These are phyloP conservation scores for Pseudocercospora macadamiae DNA, from an alignment of 2,329 filamentous ascomycete species.

Conservation along the genomic window DNA sequence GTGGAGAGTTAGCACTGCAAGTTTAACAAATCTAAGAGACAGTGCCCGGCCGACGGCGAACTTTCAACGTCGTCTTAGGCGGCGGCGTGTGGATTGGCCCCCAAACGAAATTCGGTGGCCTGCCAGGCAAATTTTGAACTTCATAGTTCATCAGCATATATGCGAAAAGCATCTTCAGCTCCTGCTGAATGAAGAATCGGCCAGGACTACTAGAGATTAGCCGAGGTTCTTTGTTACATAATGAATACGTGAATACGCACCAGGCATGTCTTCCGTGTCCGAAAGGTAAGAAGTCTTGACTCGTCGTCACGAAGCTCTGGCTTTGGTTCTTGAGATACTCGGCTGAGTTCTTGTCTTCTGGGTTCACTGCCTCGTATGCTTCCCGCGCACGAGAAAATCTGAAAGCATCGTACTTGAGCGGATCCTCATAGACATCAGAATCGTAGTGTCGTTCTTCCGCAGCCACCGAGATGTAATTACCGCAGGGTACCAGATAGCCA, in stretches of 20 bases:
- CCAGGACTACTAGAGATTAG: conserved; percentile 36
- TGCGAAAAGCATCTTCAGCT: conserved; percentile 40
- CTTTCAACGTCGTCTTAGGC: background rate
- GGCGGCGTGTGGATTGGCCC: conserved; percentile 5
- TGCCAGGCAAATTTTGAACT: conserved; percentile 29
- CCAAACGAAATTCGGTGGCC: conserved; percentile 11
- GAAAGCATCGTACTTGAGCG: conserved; percentile 37
- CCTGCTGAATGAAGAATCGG: conserved; percentile 31
- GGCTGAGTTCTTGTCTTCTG: conserved; percentile 14
- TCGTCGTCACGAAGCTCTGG: conserved; percentile 31
- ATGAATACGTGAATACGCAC: conserved; percentile 8
- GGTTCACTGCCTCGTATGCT: conserved; percentile 22
- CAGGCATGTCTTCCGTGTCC: conserved; percentile 38
- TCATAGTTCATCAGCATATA: conserved; percentile 44
- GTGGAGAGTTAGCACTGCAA: too few relatives aligned
- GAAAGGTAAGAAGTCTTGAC: conserved; percentile 36
- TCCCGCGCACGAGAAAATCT: conserved; percentile 34
- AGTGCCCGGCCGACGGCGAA: too few relatives aligned
- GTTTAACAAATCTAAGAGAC: too few relatives aligned
- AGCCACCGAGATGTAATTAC: conserved; percentile 26
- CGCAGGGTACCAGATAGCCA: conserved; percentile 30
- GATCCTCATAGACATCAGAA: conserved; percentile 33
- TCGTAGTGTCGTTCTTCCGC: conserved; percentile 34
- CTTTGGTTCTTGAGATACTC: conserved; percentile 30
- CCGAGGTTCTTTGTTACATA: background rate